Percentiles rank a stretch among this genome's conserved stretches.
Evolutionary conservation across 192 early-diverging fungal genomes (phyloP).

Genomic region (Backusella sp.): DNA sequence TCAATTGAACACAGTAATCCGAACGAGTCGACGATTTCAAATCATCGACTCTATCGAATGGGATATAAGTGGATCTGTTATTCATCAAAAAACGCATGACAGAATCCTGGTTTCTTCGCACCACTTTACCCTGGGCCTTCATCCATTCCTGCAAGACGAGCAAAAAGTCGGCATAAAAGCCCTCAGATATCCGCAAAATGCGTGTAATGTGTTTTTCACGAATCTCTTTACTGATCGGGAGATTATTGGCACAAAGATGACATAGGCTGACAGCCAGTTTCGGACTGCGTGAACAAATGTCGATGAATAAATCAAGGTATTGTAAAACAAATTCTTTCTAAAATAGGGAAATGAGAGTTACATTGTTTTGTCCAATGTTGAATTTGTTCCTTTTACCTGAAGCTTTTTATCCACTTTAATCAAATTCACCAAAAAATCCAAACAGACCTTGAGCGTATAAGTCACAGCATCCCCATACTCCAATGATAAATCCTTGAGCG

Average conservation of each 20-base stretch:
- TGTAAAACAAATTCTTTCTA: conserved; percentile 22
- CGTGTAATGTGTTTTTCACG: conserved; percentile 18
- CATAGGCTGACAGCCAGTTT: conserved; percentile 5
- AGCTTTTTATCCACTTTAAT: conserved; percentile 18
- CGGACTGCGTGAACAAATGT: neutral
- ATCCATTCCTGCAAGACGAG: conserved; percentile 22
- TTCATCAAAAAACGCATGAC: conserved; percentile 26
- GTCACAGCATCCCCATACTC: conserved; percentile 1
- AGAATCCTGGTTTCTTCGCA: conserved; percentile 18
- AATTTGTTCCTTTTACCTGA: conserved; percentile 4
- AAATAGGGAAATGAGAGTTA: neutral
- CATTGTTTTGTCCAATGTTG: too few relatives aligned
- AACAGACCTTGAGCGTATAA: conserved; percentile 7
- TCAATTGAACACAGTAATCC: conserved; percentile 21
- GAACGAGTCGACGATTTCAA: conserved; percentile 1
- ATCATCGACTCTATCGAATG: conserved; percentile 15
- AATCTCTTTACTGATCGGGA: conserved; percentile 10
- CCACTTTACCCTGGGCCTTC: conserved; percentile 21
- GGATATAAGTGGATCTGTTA: conserved; percentile 13
- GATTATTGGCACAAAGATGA: conserved; percentile 14
- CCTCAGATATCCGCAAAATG: conserved; percentile 11
- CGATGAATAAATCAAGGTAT: conserved; percentile 23
- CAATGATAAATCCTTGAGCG: neutral
- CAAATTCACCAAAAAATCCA: conserved; percentile 19
- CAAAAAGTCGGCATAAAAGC: conserved; percentile 13